A percentile compares a stretch with the other conserved stretches of the same genome.
phyloP scores from a whole-genome alignment of 441 rosid species.

The Populus trichocarpa region DNA sequence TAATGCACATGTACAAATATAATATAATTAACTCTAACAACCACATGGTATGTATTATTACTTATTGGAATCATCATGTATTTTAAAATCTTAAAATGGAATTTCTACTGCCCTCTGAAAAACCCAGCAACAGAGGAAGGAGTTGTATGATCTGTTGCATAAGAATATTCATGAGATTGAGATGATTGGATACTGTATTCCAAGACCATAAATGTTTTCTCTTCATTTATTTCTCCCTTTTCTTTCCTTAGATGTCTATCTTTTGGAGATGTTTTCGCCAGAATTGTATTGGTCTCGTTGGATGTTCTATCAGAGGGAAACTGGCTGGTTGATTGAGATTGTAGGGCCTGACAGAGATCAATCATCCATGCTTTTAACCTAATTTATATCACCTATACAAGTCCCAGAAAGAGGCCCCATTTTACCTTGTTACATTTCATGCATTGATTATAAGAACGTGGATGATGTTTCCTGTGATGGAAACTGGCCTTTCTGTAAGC shows the following conservation, averaged over 20 bases:
- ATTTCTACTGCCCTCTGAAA: not conserved
- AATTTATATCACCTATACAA: not conserved
- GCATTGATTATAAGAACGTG: not conserved
- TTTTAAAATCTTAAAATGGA: not conserved
- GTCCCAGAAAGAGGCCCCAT: not conserved
- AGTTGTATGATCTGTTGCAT: not conserved
- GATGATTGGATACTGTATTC: not conserved
- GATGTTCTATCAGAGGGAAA: not conserved
- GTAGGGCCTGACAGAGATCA: not conserved
- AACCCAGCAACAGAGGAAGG: not conserved
- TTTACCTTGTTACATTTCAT: not conserved
- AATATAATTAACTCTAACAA: too few species aligned
- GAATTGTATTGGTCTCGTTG: not conserved
- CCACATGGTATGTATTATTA: too few species aligned
- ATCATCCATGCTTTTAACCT: conserved; percentile 7
- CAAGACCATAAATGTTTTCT: not conserved
- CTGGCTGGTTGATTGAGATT: not conserved
- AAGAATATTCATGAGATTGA: not conserved
- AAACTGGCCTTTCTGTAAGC: not conserved
- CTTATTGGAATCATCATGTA: not conserved
- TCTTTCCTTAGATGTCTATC: not conserved
- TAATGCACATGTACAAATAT: too few species aligned
- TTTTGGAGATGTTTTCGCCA: not conserved
- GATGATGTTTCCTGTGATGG: not conserved
- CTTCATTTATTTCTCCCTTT: not conserved